Percentiles rank a stretch among this genome's conserved stretches.
Conservation (phyloP, 176 grass and related monocot species). For the Carex pumila region DNA sequence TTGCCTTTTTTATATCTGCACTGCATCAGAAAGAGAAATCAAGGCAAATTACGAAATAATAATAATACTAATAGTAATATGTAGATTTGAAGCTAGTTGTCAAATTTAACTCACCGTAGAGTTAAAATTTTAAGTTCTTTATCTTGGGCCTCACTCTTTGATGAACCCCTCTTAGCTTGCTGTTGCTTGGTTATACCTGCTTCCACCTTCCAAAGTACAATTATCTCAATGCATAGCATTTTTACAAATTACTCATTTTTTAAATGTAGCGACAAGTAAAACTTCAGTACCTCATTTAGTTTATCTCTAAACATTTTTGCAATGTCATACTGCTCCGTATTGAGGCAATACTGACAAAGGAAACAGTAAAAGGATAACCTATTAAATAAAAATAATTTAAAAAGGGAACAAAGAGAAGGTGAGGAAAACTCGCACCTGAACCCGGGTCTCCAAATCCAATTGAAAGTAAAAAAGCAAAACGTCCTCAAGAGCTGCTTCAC, state of each 20-base stretch:
- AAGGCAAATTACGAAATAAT: constrained; percentile 9
- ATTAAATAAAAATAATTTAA: not conserved
- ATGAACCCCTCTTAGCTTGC: constrained; percentile 89
- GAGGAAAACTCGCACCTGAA: constrained; percentile 46
- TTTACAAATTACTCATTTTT: constrained; percentile 6
- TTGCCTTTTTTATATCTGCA: constrained; percentile 90
- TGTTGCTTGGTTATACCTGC: constrained; percentile 67
- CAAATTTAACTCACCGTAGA: constrained; percentile 43
- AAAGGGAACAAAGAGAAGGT: constrained; percentile 7
- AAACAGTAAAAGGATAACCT: not conserved
- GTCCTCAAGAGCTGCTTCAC: constrained; percentile 89
- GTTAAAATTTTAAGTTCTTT: constrained; percentile 77
- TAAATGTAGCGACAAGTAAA: not conserved
- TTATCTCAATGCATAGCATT: constrained; percentile 4
- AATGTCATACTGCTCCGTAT: constrained; percentile 84
- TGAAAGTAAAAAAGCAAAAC: constrained; percentile 97
- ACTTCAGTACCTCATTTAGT: constrained; percentile 58
- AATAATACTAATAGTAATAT: constrained; percentile 10
- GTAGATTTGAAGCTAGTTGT: not conserved
- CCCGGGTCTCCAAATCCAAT: constrained; percentile 71
- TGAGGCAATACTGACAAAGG: constrained; percentile 71
- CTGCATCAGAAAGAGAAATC: constrained; percentile 38
- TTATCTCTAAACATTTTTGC: constrained; percentile 85
- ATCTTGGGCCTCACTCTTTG: constrained; percentile 91
- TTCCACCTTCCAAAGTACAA: constrained; percentile 52